Evolutionary conservation across 2,329 filamentous ascomycete species (phyloP).

Genomic region (Fusarium graminum): DNA sequence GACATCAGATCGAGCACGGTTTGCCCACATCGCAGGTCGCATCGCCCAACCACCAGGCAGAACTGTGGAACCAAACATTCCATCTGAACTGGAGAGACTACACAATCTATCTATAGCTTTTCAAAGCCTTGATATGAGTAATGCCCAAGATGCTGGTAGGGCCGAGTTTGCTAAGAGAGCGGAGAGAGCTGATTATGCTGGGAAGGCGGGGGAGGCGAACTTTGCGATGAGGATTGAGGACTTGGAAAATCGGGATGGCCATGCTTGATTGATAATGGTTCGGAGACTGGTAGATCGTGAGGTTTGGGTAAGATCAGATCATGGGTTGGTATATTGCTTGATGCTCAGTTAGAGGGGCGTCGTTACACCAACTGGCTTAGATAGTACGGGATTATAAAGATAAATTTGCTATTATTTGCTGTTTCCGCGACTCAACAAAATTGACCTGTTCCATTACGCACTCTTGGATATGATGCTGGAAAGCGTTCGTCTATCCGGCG

Average conservation of each 20-base stretch:
- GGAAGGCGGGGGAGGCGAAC: constrained; percentile 44
- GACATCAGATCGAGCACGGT: not conserved
- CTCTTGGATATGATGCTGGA: constrained; percentile 33
- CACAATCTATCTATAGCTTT: constrained; percentile 31
- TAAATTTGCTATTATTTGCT: not conserved
- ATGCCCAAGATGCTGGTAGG: constrained; percentile 35
- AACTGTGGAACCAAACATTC: not conserved
- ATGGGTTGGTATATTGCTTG: not conserved
- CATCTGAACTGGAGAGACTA: constrained; percentile 17
- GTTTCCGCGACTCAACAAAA: too few relatives aligned
- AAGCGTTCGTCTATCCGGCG: constrained; percentile 43
- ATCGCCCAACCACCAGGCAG: not conserved
- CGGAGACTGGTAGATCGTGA: not conserved
- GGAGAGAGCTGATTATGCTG: constrained; percentile 46
- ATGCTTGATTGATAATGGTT: not conserved
- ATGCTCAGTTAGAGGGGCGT: not conserved
- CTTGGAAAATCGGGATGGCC: not conserved
- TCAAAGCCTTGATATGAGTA: constrained; percentile 20
- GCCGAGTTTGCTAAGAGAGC: constrained; percentile 48
- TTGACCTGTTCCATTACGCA: too few relatives aligned
- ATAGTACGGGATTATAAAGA: not conserved
- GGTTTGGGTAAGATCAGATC: not conserved
- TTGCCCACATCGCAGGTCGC: not conserved
- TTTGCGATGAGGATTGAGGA: constrained; percentile 27
- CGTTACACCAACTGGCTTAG: not conserved